A percentile compares a stretch with the other conserved stretches of the same genome.
Evolutionary conservation across 2,329 filamentous ascomycete species (phyloP).

Genomic region (Penicillium olsonii): DNA sequence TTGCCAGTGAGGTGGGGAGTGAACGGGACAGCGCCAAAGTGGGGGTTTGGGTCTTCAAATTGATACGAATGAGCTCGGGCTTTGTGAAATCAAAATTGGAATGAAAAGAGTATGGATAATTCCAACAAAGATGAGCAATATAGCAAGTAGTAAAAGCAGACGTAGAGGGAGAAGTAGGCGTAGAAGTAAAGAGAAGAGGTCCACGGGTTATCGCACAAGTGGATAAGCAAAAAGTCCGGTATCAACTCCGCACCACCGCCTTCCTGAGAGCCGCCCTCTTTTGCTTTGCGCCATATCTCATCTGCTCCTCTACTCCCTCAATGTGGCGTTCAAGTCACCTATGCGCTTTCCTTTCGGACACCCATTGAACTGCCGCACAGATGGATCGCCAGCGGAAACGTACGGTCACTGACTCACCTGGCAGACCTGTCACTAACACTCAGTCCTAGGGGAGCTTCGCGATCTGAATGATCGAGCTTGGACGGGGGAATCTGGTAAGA

Average conservation of each 20-base stretch:
- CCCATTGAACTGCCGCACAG: conserved; percentile 31
- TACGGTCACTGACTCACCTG: conserved; percentile 24
- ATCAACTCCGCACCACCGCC: conserved; percentile 29
- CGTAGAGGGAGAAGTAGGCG: no score
- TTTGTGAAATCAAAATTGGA: neutral
- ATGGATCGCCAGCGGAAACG: conserved; percentile 56
- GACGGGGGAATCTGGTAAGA: conserved; percentile 80
- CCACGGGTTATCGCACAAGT: conserved; percentile 4
- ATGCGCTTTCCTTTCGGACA: conserved; percentile 37
- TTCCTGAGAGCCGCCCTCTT: conserved; percentile 11
- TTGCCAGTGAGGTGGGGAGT: neutral
- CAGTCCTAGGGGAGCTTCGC: conserved; percentile 77
- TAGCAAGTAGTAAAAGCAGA: no score
- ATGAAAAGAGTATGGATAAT: no score
- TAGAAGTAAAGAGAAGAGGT: neutral
- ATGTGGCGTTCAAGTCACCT: conserved; percentile 43
- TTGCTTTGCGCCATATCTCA: neutral
- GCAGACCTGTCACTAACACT: conserved; percentile 9
- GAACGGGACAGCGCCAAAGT: neutral
- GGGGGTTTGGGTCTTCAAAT: neutral
- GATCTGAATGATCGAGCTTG: conserved; percentile 84
- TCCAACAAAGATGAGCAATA: no score
- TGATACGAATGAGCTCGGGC: neutral
- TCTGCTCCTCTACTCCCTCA: conserved; percentile 21
- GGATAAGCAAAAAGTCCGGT: conserved; percentile 12